phyloP scores from a whole-genome alignment of 805 yeast species.

The Hanseniaspora valbyensis region DNA sequence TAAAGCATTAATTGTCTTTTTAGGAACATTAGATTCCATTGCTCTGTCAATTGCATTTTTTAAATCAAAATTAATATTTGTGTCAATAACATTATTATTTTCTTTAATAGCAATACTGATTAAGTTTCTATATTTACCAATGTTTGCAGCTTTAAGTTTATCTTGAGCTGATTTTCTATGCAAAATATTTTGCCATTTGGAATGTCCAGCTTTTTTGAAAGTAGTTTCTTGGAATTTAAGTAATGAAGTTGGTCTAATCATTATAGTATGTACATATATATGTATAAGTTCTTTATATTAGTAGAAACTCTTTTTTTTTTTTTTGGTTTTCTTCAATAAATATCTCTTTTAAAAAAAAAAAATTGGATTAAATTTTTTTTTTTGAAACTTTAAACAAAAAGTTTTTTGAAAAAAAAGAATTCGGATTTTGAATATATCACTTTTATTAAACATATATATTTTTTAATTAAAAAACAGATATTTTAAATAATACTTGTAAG shows the following conservation, averaged over 20 bases:
- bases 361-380: too few species aligned
- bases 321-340: too few species aligned
- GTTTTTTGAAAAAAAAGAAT: too few species aligned
- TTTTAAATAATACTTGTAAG: too few species aligned
- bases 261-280: too few species aligned
- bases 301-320: too few species aligned
- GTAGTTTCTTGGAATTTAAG: neutral
- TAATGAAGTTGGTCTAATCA: neutral
- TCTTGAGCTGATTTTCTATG: slow-evolving; percentile 41
- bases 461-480: too few species aligned
- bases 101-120: slow-evolving; percentile 80
- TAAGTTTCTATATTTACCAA: slow-evolving; percentile 39
- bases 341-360: too few species aligned
- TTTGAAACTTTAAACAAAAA: too few species aligned
- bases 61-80: slow-evolving; percentile 33
- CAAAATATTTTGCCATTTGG: slow-evolving; percentile 14
- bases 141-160: slow-evolving; percentile 47
- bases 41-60: slow-evolving; percentile 22
- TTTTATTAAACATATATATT: too few species aligned
- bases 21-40: slow-evolving; percentile 21
- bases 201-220: slow-evolving; percentile 1
- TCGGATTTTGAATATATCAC: too few species aligned
- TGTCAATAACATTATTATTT: slow-evolving; percentile 52
- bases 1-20: neutral
- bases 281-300: too few species aligned